Conservation (phyloP, 75 land plant genomes). For the Sequoia sempervirens region DNA sequence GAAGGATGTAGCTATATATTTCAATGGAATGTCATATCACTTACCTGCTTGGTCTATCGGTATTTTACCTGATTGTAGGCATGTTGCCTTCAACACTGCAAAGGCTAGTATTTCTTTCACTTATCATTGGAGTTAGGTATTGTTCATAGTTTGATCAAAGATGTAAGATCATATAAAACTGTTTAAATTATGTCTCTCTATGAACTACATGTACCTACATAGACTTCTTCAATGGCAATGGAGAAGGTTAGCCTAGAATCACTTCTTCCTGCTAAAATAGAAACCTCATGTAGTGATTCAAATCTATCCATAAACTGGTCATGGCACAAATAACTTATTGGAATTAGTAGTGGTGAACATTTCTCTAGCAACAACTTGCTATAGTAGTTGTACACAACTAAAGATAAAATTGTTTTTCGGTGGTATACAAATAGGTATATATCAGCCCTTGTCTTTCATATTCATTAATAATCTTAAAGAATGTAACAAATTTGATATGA, state of each 20-base stretch:
- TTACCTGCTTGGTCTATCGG: conserved; percentile 49
- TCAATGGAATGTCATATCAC: conserved; percentile 27
- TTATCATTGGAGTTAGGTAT: background rate
- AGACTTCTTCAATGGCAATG: conserved; percentile 18
- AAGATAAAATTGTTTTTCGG: conserved; percentile 70
- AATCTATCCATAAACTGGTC: conserved; percentile 13
- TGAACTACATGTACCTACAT: conserved; percentile 19
- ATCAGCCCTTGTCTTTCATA: background rate
- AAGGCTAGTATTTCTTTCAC: conserved; percentile 20
- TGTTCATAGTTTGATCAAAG: too few relatives aligned
- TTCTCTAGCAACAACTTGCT: conserved; percentile 32
- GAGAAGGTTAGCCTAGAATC: background rate
- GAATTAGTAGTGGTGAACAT: conserved; percentile 11
- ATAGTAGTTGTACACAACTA: conserved; percentile 55
- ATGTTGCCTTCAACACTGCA: conserved; percentile 42
- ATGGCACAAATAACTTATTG: conserved; percentile 18
- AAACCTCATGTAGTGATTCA: background rate
- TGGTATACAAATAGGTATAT: conserved; percentile 85
- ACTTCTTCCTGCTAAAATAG: background rate
- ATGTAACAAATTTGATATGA: background rate
- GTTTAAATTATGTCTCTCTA: background rate
- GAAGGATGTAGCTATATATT: conserved; percentile 15
- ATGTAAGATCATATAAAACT: background rate
- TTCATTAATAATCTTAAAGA: background rate
- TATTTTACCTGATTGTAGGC: conserved; percentile 40